Percentiles rank a stretch among this genome's conserved stretches.
phyloP scores from a whole-genome alignment of 768 basidiomycete genomes.

The Zangia roseola region DNA sequence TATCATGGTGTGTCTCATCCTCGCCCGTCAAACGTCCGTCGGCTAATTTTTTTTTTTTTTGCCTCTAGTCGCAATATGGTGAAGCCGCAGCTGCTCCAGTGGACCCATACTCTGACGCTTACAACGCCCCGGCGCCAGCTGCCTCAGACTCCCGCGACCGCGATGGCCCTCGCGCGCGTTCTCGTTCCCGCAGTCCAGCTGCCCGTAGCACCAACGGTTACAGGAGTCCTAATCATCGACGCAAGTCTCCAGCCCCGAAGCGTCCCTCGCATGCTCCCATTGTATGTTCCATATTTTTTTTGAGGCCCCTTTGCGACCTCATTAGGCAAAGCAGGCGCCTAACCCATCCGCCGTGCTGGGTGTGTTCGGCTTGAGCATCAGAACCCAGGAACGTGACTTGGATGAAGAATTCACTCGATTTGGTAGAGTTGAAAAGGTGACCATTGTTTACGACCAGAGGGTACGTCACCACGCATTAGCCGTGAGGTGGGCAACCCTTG shows the following conservation, averaged over 20 bases:
- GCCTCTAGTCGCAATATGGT: conserved; percentile 53
- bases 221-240: conserved; percentile 56
- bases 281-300: conserved; percentile 44
- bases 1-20: conserved; percentile 58
- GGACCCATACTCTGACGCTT: conserved; percentile 83
- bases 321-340: conserved; percentile 66
- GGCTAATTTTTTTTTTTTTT: conserved; percentile 9
- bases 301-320: conserved; percentile 26
- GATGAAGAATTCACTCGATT: conserved; percentile 91
- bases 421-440: conserved; percentile 91
- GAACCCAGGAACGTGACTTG: conserved; percentile 90
- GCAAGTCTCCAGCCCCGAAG: conserved; percentile 59
- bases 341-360: conserved; percentile 88
- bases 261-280: conserved; percentile 71
- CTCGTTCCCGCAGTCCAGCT: conserved; percentile 69
- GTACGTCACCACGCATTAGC: conserved; percentile 44
- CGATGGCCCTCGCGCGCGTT: conserved; percentile 62
- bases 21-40: background rate
- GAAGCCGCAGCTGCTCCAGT: conserved; percentile 57
- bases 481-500: conserved; percentile 15
- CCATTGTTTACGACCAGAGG: conserved; percentile 95
- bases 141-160: conserved; percentile 49
- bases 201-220: conserved; percentile 50
- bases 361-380: conserved; percentile 97
- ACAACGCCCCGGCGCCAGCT: conserved; percentile 61